These are phyloP conservation scores for Penicillium capsulatum DNA, from an alignment of 2,329 filamentous ascomycete species.

Conservation along the genomic window DNA sequence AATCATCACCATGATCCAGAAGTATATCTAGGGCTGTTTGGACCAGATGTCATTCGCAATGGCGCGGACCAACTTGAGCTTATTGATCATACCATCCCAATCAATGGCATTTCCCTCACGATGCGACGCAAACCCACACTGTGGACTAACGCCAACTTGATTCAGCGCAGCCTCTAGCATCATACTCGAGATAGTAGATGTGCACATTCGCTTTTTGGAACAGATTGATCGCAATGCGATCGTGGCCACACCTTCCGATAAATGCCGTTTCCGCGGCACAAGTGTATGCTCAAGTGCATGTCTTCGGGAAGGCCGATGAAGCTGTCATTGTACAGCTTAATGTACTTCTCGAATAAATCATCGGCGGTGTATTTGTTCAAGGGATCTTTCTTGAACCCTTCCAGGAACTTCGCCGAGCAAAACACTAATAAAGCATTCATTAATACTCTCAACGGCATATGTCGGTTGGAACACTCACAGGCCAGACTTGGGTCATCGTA, in stretches of 20 bases:
- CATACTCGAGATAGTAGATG: slow-evolving; percentile 68
- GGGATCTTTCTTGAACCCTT: slow-evolving; percentile 64
- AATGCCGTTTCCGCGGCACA: slow-evolving; percentile 65
- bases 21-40: slow-evolving; percentile 44
- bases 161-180: slow-evolving; percentile 64
- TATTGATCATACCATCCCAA: slow-evolving; percentile 67
- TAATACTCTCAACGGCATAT: not conserved
- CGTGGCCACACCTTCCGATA: slow-evolving; percentile 63
- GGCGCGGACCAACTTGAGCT: slow-evolving; percentile 65
- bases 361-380: slow-evolving; percentile 66
- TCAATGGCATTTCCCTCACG: slow-evolving; percentile 67
- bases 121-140: slow-evolving; percentile 72
- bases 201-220: slow-evolving; percentile 61
- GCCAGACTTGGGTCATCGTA: slow-evolving; percentile 65
- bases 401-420: slow-evolving; percentile 67
- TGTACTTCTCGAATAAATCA: slow-evolving; percentile 69
- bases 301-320: slow-evolving; percentile 61
- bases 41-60: slow-evolving; percentile 72
- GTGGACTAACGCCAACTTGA: slow-evolving; percentile 64
- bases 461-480: slow-evolving; percentile 43
- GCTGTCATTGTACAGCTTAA: slow-evolving; percentile 70
- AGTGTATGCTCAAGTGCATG: slow-evolving; percentile 71
- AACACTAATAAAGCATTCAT: slow-evolving; percentile 54
- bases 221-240: slow-evolving; percentile 62
- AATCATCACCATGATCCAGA: no score